phyloP scores from a whole-genome alignment of 2,329 filamentous ascomycete species.

The Stagonosporopsis tanaceti region DNA sequence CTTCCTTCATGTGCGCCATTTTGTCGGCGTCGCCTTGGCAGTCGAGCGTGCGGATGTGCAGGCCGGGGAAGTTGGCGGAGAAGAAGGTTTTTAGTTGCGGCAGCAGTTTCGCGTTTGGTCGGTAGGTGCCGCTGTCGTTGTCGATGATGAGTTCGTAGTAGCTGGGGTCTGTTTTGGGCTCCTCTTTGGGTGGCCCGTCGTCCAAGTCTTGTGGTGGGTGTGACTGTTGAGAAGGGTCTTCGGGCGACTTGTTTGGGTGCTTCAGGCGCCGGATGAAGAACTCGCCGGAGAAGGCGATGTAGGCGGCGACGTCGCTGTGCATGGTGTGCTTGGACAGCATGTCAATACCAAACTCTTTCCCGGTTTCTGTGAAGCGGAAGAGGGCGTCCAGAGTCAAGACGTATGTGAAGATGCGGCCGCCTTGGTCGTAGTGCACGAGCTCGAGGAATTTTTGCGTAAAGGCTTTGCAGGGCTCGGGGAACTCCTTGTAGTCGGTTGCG shows the following conservation, averaged over 20 bases:
- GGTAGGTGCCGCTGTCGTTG: conserved; percentile 93
- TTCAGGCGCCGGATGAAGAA: conserved; percentile 83
- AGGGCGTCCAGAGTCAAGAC: conserved; percentile 87
- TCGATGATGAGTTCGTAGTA: conserved; percentile 90
- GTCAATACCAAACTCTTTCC: conserved; percentile 94
- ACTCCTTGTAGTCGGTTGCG: conserved; percentile 74
- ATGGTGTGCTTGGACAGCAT: conserved; percentile 94
- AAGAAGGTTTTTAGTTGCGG: conserved; percentile 76
- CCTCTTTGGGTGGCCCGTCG: conserved; percentile 54
- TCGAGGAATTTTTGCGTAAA: conserved; percentile 83
- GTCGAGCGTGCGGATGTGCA: conserved; percentile 77
- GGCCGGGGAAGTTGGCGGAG: conserved; percentile 74
- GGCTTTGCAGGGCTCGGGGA: conserved; percentile 71
- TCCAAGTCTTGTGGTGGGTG: conserved; percentile 62
- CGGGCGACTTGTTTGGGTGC: conserved; percentile 52
- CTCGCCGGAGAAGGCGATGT: conserved; percentile 91
- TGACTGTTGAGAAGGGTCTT: conserved; percentile 50
- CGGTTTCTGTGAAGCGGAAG: conserved; percentile 92
- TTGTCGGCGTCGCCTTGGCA: conserved; percentile 76
- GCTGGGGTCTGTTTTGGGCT: conserved; percentile 59
- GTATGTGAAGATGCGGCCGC: conserved; percentile 88
- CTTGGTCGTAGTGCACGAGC: conserved; percentile 85
- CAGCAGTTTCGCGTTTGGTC: conserved; percentile 80
- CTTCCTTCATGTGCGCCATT: conserved; percentile 76
- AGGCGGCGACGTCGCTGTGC: conserved; percentile 91